A percentile compares a stretch with the other conserved stretches of the same genome.
Evolutionary conservation across 352 stramenopile genomes (phyloP).

Genomic region (Pythium grandisporangium): DNA sequence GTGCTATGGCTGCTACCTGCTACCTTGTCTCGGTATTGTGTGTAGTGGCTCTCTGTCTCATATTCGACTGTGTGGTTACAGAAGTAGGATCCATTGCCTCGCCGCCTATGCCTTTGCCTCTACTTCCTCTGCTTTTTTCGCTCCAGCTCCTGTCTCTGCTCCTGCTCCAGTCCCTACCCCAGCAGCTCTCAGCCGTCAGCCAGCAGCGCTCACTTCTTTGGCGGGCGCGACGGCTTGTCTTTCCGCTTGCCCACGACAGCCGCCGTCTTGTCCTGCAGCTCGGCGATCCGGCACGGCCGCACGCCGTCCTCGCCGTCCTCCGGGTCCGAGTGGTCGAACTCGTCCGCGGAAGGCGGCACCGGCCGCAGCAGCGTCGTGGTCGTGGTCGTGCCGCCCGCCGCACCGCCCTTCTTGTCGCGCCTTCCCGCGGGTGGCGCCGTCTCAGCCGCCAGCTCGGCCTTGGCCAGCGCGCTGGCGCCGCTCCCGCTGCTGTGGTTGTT

Average conservation of each 20-base stretch:
- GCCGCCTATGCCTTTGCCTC: too few species aligned
- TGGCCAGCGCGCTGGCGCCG: too few species aligned
- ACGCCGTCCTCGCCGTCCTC: constrained; percentile 65
- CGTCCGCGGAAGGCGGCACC: constrained; percentile 44
- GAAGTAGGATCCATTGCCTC: too few species aligned
- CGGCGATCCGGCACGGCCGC: constrained; percentile 59
- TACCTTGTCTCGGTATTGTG: too few species aligned
- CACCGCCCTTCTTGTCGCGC: constrained; percentile 13
- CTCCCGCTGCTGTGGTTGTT: constrained; percentile 34
- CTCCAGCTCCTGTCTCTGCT: too few species aligned
- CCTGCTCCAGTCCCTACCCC: too few species aligned
- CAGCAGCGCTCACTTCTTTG: constrained; percentile 16
- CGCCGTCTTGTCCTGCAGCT: constrained; percentile 75
- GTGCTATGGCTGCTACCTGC: too few species aligned
- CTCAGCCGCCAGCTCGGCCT: constrained; percentile 11
- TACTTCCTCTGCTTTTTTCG: too few species aligned
- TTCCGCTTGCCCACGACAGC: constrained; percentile 50
- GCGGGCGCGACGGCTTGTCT: constrained; percentile 37
- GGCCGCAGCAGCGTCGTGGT: constrained; percentile 27
- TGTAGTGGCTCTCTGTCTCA: too few species aligned
- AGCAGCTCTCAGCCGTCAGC: too few species aligned
- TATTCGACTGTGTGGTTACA: too few species aligned
- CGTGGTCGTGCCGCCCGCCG: constrained; percentile 2
- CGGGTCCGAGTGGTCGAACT: constrained; percentile 67
- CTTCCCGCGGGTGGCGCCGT: constrained; percentile 19